Percentiles rank a stretch among this genome's conserved stretches.
Conservation (phyloP, 2,329 filamentous ascomycete genomes). For the Paracoccidioides brasiliensis region DNA sequence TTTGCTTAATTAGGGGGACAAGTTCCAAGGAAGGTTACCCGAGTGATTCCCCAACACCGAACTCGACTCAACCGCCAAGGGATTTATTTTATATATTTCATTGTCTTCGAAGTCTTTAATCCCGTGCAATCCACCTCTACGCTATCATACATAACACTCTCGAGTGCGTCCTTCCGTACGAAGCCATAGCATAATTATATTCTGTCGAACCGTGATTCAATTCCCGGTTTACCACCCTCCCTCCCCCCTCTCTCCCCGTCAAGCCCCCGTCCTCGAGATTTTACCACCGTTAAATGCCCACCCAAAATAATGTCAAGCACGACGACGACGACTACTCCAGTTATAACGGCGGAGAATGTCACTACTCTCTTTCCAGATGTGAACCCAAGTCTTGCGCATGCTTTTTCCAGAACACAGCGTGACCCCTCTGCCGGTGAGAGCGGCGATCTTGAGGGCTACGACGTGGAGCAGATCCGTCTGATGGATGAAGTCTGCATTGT, state of each 20-base stretch:
- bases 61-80: not conserved
- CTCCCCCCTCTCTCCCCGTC: too few relatives aligned
- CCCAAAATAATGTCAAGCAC: slow-evolving; percentile 24
- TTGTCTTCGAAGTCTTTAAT: not conserved
- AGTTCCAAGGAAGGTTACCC: too few relatives aligned
- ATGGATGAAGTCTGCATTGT: slow-evolving; percentile 99
- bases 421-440: slow-evolving; percentile 36
- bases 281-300: not conserved
- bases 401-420: slow-evolving; percentile 33
- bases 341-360: slow-evolving; percentile 76
- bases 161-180: not conserved
- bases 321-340: slow-evolving; percentile 39
- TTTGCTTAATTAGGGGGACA: too few relatives aligned
- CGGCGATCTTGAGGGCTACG: slow-evolving; percentile 73
- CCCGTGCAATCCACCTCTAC: not conserved
- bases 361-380: slow-evolving; percentile 78
- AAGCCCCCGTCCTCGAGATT: not conserved
- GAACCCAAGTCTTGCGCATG: slow-evolving; percentile 45
- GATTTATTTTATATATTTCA: too few relatives aligned
- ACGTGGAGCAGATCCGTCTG: slow-evolving; percentile 91
- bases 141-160: not conserved
- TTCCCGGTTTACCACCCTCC: not conserved
- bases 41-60: too few relatives aligned
- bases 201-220: not conserved
- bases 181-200: not conserved